phyloP scores from a whole-genome alignment of 1,284 basidiomycete genomes.

The Agaricales sp. region DNA sequence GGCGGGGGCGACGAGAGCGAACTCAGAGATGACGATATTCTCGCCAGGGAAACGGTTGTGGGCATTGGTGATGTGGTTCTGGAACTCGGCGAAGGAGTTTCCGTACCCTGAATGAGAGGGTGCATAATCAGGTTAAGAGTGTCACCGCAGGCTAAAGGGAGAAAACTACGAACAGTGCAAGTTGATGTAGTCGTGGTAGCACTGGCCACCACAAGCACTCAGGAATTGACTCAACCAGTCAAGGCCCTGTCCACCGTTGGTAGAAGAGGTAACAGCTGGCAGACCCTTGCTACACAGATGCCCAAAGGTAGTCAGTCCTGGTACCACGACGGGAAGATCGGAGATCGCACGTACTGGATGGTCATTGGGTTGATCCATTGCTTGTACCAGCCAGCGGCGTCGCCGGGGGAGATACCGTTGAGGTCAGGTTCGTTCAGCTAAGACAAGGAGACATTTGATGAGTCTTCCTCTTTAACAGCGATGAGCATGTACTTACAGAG shows the following conservation, averaged over 20 bases:
- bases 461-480: neutral
- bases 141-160: too few species aligned
- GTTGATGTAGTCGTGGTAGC: conserved; percentile 24
- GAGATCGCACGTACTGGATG: neutral
- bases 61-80: conserved; percentile 9
- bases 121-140: neutral
- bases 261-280: conserved; percentile 23
- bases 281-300: conserved; percentile 25
- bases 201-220: conserved; percentile 18
- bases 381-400: conserved; percentile 26
- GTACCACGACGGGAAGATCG: neutral
- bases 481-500: neutral
- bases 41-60: conserved; percentile 9
- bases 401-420: conserved; percentile 15
- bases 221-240: conserved; percentile 25
- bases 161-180: conserved; percentile 6
- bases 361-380: conserved; percentile 23
- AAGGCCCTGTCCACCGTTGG: conserved; percentile 18
- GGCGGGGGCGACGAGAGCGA: conserved; percentile 11
- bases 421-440: conserved; percentile 25
- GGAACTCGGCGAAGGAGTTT: conserved; percentile 8
- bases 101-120: conserved; percentile 8
- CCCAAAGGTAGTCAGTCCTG: conserved; percentile 8
- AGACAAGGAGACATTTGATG: conserved; percentile 19
- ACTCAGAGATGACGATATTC: conserved; percentile 13